Evolutionary conservation across 306 rosid species (phyloP), one percentile per base, ranked within the genome.

Genomic region (Arachis hypogaea): DNA sequence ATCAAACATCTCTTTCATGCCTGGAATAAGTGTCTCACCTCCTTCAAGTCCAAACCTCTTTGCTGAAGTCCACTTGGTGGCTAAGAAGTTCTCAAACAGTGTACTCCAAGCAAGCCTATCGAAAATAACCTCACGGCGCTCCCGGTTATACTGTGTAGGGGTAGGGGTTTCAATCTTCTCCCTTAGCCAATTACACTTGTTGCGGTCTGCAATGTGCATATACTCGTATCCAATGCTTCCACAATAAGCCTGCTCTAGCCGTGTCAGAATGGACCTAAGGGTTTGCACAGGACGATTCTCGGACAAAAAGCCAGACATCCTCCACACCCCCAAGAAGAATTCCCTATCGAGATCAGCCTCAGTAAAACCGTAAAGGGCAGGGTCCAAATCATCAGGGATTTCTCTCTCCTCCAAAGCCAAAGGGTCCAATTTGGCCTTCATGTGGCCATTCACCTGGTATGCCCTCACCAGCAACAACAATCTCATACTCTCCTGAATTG

Each of bases 321-420:
- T 89, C 97, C 99, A 94, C 64, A 89, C 95, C n/a, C 99, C 99
- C 72, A 92, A 69, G 74, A 94, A 94, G 82, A 94, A 94, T 46
- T 94, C 99, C 66, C 99, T 84, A 68, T 94, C 99, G 46, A 94
- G 97, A 85, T 94, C 97, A 69, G 99, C 96, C 71, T 92, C 99
- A 28, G 88, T 40, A 75, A 94, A 94, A 12, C 99, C 99, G 69
- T 94, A 92, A 11, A 92, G 86, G 3, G 90, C 95, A 82, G 87
- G 97, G 76, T 92, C 96, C 77, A 94, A 77, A 76, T 88, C 99
- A 22, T 84, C 93, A 0, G 97, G 91, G 64, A 88, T 82, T 59
- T 73, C 82, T 59, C 92, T 80, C 57, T 78, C 73, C 69, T 92
- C 99, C 80, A 94, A 77, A 16, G 72, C 87, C 84, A 94, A 81